These are phyloP conservation scores for Trichosporon ovoides DNA, from an alignment of 1,284 basidiomycete species.

Conservation along the genomic window DNA sequence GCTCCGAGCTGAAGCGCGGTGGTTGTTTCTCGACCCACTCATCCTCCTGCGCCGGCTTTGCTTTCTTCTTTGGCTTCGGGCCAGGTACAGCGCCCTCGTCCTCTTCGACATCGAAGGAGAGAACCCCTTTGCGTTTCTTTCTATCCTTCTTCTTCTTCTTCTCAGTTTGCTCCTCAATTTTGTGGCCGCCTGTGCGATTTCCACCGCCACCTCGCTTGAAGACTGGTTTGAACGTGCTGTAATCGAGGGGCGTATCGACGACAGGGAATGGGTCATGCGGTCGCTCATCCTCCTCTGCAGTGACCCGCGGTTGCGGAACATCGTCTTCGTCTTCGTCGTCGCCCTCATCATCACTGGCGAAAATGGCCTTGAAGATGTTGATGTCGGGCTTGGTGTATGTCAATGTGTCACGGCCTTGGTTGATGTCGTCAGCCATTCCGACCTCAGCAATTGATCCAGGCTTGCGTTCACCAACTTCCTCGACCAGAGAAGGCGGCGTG, in stretches of 20 bases:
- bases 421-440: constrained; percentile 81
- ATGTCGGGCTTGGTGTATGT: constrained; percentile 80
- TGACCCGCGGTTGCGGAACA: constrained; percentile 34
- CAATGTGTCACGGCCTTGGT: constrained; percentile 75
- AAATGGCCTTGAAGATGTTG: constrained; percentile 93
- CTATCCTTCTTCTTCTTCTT: constrained; percentile 46
- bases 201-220: constrained; percentile 43
- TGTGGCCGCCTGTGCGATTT: constrained; percentile 5
- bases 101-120: constrained; percentile 63
- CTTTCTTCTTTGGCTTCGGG: constrained; percentile 43
- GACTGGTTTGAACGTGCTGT: constrained; percentile 56
- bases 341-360: constrained; percentile 81
- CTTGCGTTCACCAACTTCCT: constrained; percentile 19
- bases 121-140: constrained; percentile 52
- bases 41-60: constrained; percentile 50
- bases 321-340: constrained; percentile 58
- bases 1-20: constrained; percentile 7
- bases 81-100: constrained; percentile 49
- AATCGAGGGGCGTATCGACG: constrained; percentile 34
- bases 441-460: constrained; percentile 57
- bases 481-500: neutral
- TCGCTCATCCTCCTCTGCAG: constrained; percentile 3
- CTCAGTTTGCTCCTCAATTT: constrained; percentile 42
- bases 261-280: constrained; percentile 21
- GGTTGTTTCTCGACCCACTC: constrained; percentile 52